Evolutionary conservation across 2,329 filamentous ascomycete species (phyloP).

Genomic region (Chrysoporthe puriensis): DNA sequence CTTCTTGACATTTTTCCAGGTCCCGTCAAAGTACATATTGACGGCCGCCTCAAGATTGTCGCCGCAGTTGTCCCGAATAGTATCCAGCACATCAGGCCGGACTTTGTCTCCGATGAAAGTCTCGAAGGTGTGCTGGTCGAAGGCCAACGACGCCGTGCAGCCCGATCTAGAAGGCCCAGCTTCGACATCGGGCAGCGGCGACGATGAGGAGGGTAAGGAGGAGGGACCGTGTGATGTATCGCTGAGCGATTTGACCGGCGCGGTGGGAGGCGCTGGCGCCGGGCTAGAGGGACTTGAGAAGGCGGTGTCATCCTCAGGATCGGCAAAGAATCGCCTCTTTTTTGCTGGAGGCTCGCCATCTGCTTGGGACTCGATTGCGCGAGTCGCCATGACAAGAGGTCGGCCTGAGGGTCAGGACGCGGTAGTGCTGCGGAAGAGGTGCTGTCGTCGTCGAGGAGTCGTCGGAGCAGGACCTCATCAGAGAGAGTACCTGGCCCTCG

Average conservation of each 20-base stretch:
- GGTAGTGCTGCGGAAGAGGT: neutral
- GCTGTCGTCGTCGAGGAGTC: neutral
- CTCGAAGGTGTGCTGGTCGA: slow-evolving; percentile 63
- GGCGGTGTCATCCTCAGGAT: slow-evolving; percentile 30
- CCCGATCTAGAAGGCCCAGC: slow-evolving; percentile 32
- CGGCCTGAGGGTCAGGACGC: neutral
- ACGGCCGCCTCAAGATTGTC: slow-evolving; percentile 65
- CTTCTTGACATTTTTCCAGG: slow-evolving; percentile 58
- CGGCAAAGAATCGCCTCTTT: slow-evolving; percentile 31
- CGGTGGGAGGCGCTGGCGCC: neutral
- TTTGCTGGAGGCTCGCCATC: slow-evolving; percentile 25
- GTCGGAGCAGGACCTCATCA: neutral
- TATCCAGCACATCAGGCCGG: slow-evolving; percentile 48
- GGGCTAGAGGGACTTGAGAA: slow-evolving; percentile 14
- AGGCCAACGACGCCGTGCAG: slow-evolving; percentile 41
- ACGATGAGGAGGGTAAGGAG: slow-evolving; percentile 4
- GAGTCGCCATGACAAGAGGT: slow-evolving; percentile 32
- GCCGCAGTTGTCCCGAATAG: slow-evolving; percentile 58
- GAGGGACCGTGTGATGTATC: slow-evolving; percentile 32
- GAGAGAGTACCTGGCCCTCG: neutral
- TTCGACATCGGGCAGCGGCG: slow-evolving; percentile 8
- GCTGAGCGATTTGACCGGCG: slow-evolving; percentile 28
- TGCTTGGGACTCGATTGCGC: slow-evolving; percentile 26
- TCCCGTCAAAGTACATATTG: slow-evolving; percentile 73
- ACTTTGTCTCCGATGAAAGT: slow-evolving; percentile 63